These are phyloP conservation scores for Selaginella tamariscina DNA, from an alignment of 75 land plant species.

Conservation along the genomic window DNA sequence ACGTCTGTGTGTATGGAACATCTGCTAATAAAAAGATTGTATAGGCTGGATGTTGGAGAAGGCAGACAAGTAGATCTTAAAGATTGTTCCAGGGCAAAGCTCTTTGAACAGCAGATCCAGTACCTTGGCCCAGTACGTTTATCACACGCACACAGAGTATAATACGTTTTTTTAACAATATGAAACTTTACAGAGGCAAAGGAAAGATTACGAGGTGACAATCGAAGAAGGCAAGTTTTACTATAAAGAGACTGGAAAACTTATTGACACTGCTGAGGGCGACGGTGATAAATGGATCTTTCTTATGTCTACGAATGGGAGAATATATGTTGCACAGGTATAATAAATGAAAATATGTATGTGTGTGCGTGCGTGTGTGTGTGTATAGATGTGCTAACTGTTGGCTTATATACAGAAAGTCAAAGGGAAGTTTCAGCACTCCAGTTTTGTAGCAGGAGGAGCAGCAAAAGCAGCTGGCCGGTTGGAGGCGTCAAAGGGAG, in stretches of 20 bases:
- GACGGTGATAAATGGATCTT: slow-evolving; percentile 63
- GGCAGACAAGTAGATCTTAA: slow-evolving; percentile 60
- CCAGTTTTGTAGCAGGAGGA: neutral
- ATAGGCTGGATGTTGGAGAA: slow-evolving; percentile 78
- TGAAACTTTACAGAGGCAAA: slow-evolving; percentile 72
- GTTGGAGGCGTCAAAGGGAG: neutral
- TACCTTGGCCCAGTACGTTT: slow-evolving; percentile 81
- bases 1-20: neutral
- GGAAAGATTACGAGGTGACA: slow-evolving; percentile 61
- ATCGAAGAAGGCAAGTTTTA: slow-evolving; percentile 50
- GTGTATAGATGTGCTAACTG: neutral
- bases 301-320: slow-evolving; percentile 63
- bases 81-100: slow-evolving; percentile 54
- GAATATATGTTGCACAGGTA: slow-evolving; percentile 78
- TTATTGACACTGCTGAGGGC: slow-evolving; percentile 32
- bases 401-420: neutral
- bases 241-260: slow-evolving; percentile 29
- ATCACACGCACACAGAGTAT: neutral
- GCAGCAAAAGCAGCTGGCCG: neutral
- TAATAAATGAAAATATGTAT: neutral
- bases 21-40: no score
- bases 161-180: neutral
- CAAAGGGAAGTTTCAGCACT: neutral
- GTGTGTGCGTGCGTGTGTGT: neutral
- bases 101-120: slow-evolving; percentile 43